Evolutionary conservation across 768 basidiomycete genomes (phyloP).

Genomic region (Boletus rubescentipes): DNA sequence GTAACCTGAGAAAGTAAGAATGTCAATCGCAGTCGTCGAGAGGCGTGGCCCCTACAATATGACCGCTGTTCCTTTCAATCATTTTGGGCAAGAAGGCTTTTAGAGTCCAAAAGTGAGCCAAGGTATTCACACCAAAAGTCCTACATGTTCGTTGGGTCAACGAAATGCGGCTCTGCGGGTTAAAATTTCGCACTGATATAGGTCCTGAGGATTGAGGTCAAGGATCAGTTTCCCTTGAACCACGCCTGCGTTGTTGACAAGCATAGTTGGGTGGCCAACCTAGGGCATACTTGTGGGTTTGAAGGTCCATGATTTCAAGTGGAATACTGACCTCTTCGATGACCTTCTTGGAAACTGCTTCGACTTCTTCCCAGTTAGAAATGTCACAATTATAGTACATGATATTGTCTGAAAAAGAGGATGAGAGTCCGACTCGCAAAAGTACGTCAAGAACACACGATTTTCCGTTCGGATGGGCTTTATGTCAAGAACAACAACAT

Average conservation of each 20-base stretch:
- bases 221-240: conserved; percentile 86
- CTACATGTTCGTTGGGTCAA: conserved; percentile 39
- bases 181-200: conserved; percentile 81
- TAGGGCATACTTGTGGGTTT: conserved; percentile 29
- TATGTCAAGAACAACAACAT: conserved; percentile 84
- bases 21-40: not conserved
- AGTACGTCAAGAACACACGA: conserved; percentile 42
- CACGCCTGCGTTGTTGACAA: conserved; percentile 95
- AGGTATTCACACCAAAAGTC: conserved; percentile 85
- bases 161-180: not conserved
- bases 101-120: conserved; percentile 89
- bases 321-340: conserved; percentile 63
- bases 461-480: conserved; percentile 76
- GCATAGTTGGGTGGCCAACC: conserved; percentile 85
- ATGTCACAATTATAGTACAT: conserved; percentile 89
- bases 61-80: conserved; percentile 74
- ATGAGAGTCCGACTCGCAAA: not conserved
- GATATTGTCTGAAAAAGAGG: conserved; percentile 60
- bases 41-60: conserved; percentile 61
- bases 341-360: conserved; percentile 69
- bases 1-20: conserved; percentile 54
- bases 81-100: conserved; percentile 92
- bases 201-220: conserved; percentile 74
- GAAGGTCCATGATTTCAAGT: not conserved
- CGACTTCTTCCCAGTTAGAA: conserved; percentile 83